Conservation (phyloP, 768 basidiomycete genomes). For the Cystofilobasidium capitatum region DNA sequence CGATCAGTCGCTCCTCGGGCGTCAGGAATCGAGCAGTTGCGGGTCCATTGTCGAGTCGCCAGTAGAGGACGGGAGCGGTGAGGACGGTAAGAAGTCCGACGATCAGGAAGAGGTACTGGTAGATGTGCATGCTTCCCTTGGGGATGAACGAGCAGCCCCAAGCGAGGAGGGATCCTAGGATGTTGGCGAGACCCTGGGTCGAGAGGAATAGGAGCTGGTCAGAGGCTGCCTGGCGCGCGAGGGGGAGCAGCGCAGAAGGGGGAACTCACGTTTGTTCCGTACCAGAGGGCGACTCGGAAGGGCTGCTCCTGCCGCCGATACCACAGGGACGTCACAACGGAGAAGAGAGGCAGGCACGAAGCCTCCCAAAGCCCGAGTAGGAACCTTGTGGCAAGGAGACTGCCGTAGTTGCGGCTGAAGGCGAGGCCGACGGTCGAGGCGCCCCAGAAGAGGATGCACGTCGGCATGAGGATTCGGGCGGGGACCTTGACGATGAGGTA, state of each 20-base stretch:
- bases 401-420: constrained; percentile 29
- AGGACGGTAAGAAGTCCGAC: constrained; percentile 44
- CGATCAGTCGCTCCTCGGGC: constrained; percentile 30
- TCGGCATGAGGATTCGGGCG: not conserved
- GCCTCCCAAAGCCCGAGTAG: constrained; percentile 39
- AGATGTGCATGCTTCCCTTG: constrained; percentile 36
- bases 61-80: constrained; percentile 29
- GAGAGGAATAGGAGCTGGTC: too few species aligned
- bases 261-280: constrained; percentile 44
- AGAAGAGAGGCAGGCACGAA: constrained; percentile 39
- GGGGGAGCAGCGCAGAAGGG: too few species aligned
- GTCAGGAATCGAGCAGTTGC: constrained; percentile 30
- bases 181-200: constrained; percentile 43
- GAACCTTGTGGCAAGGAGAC: constrained; percentile 38
- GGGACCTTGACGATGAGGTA: constrained; percentile 33
- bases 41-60: constrained; percentile 28
- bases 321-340: constrained; percentile 36
- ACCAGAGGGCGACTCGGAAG: constrained; percentile 26
- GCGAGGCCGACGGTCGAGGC: constrained; percentile 32
- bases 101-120: constrained; percentile 47
- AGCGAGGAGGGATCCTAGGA: constrained; percentile 45
- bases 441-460: constrained; percentile 31
- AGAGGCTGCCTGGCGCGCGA: too few species aligned
- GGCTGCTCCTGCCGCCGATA: constrained; percentile 34
- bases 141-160: constrained; percentile 42